Base-by-base conservation (phyloP, 768 basidiomycete species). In the Amanita brunnescens region DNA sequence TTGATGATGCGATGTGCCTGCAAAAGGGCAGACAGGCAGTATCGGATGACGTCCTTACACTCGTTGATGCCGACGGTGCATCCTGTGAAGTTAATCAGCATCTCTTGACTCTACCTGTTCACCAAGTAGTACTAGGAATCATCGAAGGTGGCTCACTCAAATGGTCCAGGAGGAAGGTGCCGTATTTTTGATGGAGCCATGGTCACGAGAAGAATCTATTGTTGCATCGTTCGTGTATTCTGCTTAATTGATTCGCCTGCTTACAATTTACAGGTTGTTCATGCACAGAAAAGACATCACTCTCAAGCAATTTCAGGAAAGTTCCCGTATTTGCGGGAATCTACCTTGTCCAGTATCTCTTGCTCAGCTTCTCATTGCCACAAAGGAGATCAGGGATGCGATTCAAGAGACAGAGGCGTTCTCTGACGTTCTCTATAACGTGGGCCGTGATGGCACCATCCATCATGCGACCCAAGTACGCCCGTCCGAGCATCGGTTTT, bases 61-160 rank as follows among this genome's bases (percentile, higher is more conserved):
- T 54, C 23, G 53, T 54, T 26, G 53, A 54, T 49, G 53, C 47
- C n/a, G 49, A 38, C 43, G 46, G 10, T 23, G 14, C 3, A 9
- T 6, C 1, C 29, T 55, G 16, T 18, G 18, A 18, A 34, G 41
- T 43, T 37, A 20, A 20, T 34, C 13, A 30, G 29, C 35, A 13
- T 38, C 10, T 46, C 45, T 33, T 49, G 7, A 1, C 1, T 26
- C 24, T 4, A 29, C 26, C 5, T 29, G 5, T 29, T 29, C 26
- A 7, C 26, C 26, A 29, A 29, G 7, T 4, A 29, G 7, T n/a
- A n/a, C n/a, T 3, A 29, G 26, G 26, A 29, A 29, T 4, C 58
- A 55, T 21, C 40, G 42, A 52, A 26, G 35, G 24, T 55, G 54
- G 56, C 32, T 57, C 23, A 50, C 14, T 5, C 53, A 57, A 40